Evolutionary conservation across 1,284 basidiomycete genomes (phyloP).

Genomic region (Melampsora americana): DNA sequence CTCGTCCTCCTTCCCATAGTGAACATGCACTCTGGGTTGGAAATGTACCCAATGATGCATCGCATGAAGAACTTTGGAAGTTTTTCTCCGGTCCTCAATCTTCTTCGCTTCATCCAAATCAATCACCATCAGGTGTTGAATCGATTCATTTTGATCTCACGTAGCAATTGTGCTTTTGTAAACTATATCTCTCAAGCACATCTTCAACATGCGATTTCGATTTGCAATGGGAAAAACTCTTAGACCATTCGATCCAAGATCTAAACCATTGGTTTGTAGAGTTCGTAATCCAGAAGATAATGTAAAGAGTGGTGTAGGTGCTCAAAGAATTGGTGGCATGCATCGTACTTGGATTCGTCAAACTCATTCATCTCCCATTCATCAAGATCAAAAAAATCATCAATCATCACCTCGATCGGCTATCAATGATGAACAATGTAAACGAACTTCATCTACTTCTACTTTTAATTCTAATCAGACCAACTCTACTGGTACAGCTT

Average conservation of each 20-base stretch:
- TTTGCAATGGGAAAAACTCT: slow-evolving; percentile 70
- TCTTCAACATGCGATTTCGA: slow-evolving; percentile 66
- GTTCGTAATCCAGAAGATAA: slow-evolving; percentile 80
- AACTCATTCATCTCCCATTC: too few species aligned
- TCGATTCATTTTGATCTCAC: slow-evolving; percentile 88
- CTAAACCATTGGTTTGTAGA: slow-evolving; percentile 79
- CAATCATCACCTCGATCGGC: background rate
- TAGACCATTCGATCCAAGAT: slow-evolving; percentile 67
- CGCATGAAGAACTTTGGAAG: slow-evolving; percentile 79
- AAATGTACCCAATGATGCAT: slow-evolving; percentile 76
- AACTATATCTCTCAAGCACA: slow-evolving; percentile 71
- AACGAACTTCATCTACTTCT: slow-evolving; percentile 25
- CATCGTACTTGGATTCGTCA: slow-evolving; percentile 68
- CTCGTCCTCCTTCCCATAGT: slow-evolving; percentile 56
- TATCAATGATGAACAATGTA: background rate
- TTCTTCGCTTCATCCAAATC: too few species aligned
- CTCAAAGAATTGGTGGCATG: slow-evolving; percentile 78
- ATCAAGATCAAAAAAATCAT: background rate
- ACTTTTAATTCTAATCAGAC: slow-evolving; percentile 17
- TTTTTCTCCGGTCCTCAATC: slow-evolving; percentile 64
- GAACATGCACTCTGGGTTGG: slow-evolving; percentile 97
- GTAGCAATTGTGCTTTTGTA: slow-evolving; percentile 89
- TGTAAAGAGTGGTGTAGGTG: slow-evolving; percentile 81
- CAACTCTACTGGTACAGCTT: slow-evolving; percentile 4
- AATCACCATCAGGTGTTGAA: slow-evolving; percentile 62